Evolutionary conservation across 2,329 filamentous ascomycete genomes (phyloP).

Genomic region (Alternaria gansuensis): DNA sequence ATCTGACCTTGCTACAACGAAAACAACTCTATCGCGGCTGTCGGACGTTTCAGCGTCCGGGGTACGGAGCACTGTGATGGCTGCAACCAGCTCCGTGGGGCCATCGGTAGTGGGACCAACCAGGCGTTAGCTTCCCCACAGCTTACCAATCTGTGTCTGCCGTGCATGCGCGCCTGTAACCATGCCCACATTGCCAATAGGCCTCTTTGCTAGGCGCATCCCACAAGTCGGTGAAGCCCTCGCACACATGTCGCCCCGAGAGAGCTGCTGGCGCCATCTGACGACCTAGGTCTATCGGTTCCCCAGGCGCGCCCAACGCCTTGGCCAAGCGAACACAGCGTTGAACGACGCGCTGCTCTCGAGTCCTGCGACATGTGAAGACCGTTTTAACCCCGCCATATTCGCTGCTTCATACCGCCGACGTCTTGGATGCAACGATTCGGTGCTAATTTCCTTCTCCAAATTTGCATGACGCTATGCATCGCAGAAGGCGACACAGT

Average conservation of each 20-base stretch:
- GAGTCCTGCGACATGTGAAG: constrained; percentile 8
- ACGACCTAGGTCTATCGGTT: neutral
- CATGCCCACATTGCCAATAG: constrained; percentile 6
- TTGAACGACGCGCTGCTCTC: constrained; percentile 2
- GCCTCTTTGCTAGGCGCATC: neutral
- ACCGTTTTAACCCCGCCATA: neutral
- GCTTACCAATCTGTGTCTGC: constrained; percentile 8
- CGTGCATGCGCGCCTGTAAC: constrained; percentile 13
- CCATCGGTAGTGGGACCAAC: constrained; percentile 11
- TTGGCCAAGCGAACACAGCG: constrained; percentile 5
- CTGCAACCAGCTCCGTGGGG: constrained; percentile 1
- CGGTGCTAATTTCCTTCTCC: neutral
- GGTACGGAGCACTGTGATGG: constrained; percentile 2
- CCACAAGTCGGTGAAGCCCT: constrained; percentile 10
- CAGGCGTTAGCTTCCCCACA: constrained; percentile 11
- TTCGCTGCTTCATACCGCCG: neutral
- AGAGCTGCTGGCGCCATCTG: constrained; percentile 7
- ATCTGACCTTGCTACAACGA: constrained; percentile 1
- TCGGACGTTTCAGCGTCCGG: constrained; percentile 1
- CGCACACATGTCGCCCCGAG: constrained; percentile 3
- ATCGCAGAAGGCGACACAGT: neutral
- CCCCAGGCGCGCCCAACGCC: constrained; percentile 4
- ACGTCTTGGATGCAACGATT: neutral
- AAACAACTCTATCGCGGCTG: constrained; percentile 2
- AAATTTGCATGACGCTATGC: neutral